Percentiles rank a stretch among this genome's conserved stretches.
Evolutionary conservation across 148 eudicot genomes (phyloP).

Genomic region (Camellia japonica): DNA sequence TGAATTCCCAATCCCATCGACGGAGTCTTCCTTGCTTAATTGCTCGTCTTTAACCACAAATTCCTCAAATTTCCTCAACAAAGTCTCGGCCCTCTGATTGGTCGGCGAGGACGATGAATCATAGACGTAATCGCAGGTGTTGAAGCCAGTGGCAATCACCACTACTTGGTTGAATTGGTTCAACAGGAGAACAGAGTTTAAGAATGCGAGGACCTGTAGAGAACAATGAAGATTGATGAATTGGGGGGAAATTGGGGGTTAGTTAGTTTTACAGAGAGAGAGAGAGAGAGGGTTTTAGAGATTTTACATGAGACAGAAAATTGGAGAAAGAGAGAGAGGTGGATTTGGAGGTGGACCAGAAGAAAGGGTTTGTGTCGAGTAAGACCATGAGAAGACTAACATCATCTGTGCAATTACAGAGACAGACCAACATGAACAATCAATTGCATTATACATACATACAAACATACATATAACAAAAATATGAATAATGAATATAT

Average conservation of each 20-base stretch:
- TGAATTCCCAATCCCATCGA: conserved; percentile 59
- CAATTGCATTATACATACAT: not conserved
- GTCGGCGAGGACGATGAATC: conserved; percentile 58
- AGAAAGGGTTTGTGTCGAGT: conserved; percentile 80
- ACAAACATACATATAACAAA: too few relatives aligned
- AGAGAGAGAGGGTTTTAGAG: too few relatives aligned
- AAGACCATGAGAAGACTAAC: conserved; percentile 77
- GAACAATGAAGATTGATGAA: not conserved
- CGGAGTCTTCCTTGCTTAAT: conserved; percentile 45
- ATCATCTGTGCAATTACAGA: conserved; percentile 66
- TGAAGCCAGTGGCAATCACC: conserved; percentile 82
- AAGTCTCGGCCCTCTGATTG: conserved; percentile 44
- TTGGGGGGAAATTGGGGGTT: not conserved
- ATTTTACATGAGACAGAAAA: conserved; percentile 71
- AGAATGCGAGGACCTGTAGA: conserved; percentile 67
- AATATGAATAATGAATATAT: too few relatives aligned
- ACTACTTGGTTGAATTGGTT: conserved; percentile 90
- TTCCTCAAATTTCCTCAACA: conserved; percentile 63
- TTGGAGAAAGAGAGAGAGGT: conserved; percentile 50
- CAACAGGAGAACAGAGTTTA: conserved; percentile 70
- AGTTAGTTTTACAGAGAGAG: not conserved
- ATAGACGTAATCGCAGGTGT: conserved; percentile 64
- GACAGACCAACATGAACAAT: not conserved
- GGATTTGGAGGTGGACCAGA: conserved; percentile 51
- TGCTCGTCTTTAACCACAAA: conserved; percentile 73